phyloP scores from a whole-genome alignment of 73 alveolate species.

The Paramecium primaurelia region DNA sequence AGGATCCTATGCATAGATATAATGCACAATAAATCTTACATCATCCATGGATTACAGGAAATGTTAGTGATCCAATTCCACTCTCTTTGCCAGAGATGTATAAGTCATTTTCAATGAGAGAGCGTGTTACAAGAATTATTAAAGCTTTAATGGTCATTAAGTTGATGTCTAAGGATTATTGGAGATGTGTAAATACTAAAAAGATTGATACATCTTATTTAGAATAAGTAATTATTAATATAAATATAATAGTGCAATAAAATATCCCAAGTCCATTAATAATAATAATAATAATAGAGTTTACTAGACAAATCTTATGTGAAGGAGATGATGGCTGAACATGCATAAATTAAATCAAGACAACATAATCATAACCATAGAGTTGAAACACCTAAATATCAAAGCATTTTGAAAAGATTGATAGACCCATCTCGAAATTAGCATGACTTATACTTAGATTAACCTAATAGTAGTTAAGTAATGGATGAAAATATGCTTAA shows the following conservation, averaged over 20 bases:
- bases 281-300: neutral
- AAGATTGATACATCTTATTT: neutral
- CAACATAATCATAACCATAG: neutral
- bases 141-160: neutral
- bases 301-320: neutral
- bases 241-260: neutral
- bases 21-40: slow-evolving; percentile 66
- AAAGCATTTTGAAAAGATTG: neutral
- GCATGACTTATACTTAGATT: neutral
- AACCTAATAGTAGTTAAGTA: neutral
- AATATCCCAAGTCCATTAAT: neutral
- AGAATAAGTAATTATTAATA: neutral
- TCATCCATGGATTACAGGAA: slow-evolving; percentile 56
- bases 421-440: neutral
- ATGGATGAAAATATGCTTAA: neutral
- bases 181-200: neutral
- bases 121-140: neutral
- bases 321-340: slow-evolving; percentile 7
- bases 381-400: neutral
- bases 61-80: slow-evolving; percentile 26
- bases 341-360: neutral
- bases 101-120: neutral
- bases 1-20: slow-evolving; percentile 87
- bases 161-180: neutral
- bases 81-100: slow-evolving; percentile 20